Evolutionary conservation across 768 basidiomycete species (phyloP).

Genomic region (Cystofilobasidium capitatum): DNA sequence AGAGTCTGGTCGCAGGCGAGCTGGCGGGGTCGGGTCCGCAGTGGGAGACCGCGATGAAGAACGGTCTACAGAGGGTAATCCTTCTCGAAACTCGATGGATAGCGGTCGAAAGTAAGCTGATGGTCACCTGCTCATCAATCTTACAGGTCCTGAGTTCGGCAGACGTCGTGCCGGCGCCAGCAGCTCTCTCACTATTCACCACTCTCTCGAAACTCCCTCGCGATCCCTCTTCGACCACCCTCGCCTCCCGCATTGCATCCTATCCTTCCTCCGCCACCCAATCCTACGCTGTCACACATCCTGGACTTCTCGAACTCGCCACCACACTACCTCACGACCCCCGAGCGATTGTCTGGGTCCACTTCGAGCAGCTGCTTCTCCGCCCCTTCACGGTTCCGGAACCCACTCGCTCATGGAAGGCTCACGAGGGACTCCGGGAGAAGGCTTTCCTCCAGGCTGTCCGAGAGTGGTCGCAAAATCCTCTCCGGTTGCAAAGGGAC

Average conservation of each 20-base stretch:
- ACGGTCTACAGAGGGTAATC: not conserved
- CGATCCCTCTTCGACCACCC: no score
- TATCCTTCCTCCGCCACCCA: not conserved
- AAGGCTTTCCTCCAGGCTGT: not conserved
- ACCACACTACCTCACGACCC: not conserved
- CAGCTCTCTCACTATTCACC: no score
- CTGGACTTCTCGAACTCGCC: not conserved
- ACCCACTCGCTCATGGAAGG: no score
- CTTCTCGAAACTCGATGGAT: not conserved
- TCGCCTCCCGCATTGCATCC: not conserved
- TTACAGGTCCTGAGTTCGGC: no score
- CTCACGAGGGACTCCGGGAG: not conserved
- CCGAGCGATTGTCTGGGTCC: not conserved
- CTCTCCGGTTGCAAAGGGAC: not conserved
- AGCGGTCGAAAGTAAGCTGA: no score
- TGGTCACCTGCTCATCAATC: no score
- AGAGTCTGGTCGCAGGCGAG: not conserved
- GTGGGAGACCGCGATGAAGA: not conserved
- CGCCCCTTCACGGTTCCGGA: not conserved
- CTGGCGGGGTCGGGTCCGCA: not conserved
- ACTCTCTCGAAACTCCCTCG: no score
- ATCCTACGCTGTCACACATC: not conserved
- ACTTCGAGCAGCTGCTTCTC: not conserved
- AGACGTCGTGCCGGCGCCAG: no score
- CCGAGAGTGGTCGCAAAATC: not conserved